Conservation (phyloP, 371 early-diverging fungal genomes). For the Funneliformis caledonium region DNA sequence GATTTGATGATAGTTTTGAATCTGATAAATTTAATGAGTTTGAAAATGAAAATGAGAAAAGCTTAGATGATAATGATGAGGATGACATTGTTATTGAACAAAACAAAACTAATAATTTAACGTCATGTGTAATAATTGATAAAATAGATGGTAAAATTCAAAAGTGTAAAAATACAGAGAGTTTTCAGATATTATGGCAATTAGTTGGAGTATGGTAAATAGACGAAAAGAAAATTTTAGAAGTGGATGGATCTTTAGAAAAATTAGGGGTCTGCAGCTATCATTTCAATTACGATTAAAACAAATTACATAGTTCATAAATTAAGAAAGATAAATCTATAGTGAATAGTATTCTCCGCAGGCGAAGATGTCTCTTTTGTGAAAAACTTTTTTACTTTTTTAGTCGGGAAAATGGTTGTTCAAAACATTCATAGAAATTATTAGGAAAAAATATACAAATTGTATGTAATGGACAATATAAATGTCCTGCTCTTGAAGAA, state of each 20-base stretch:
- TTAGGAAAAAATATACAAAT: neutral
- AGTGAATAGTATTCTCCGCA: neutral
- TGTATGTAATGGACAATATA: neutral
- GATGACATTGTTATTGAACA: neutral
- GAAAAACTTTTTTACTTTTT: conserved; percentile 4
- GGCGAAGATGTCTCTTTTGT: neutral
- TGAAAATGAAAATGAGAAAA: too few species aligned
- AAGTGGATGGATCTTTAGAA: neutral
- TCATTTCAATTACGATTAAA: conserved; percentile 21
- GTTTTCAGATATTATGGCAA: neutral
- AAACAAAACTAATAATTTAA: neutral
- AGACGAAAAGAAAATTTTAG: neutral
- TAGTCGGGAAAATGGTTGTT: neutral
- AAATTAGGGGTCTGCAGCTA: neutral
- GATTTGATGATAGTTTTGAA: too few species aligned
- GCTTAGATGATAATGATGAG: too few species aligned
- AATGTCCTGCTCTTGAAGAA: neutral
- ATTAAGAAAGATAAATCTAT: neutral
- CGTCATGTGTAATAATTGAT: conserved; percentile 10
- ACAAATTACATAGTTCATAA: neutral
- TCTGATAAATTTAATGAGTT: too few species aligned
- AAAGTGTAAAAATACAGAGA: neutral
- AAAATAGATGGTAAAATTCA: neutral
- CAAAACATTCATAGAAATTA: neutral
- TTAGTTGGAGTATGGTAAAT: neutral